Conservation (phyloP, 1,284 basidiomycete genomes). For the Cystobasidium sp. region DNA sequence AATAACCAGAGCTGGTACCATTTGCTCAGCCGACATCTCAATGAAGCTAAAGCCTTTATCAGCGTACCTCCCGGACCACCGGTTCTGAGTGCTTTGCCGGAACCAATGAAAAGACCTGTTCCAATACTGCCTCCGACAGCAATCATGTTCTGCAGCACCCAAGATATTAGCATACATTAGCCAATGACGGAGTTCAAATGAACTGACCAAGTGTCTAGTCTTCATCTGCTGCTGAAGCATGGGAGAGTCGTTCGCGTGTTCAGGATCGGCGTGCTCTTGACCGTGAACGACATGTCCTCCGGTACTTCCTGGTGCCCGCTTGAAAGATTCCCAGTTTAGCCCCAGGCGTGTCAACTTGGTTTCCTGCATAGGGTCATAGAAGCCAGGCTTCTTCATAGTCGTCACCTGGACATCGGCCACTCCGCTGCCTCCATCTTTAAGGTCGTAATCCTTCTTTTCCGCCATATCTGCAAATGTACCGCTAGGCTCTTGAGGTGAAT, state of each 20-base stretch:
- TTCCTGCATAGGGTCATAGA: slow-evolving; percentile 59
- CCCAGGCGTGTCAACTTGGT: slow-evolving; percentile 57
- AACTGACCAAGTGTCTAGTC: slow-evolving; percentile 41
- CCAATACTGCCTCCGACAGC: slow-evolving; percentile 63
- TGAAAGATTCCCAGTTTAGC: slow-evolving; percentile 58
- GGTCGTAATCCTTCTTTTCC: slow-evolving; percentile 26
- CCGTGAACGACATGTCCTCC: slow-evolving; percentile 17
- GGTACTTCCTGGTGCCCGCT: slow-evolving; percentile 58
- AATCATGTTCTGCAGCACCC: slow-evolving; percentile 48
- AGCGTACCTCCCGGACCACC: slow-evolving; percentile 61
- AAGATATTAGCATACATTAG: slow-evolving; percentile 18
- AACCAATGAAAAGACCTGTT: slow-evolving; percentile 61
- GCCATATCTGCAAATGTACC: slow-evolving; percentile 9
- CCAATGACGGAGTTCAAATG: neutral
- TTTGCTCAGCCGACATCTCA: neutral
- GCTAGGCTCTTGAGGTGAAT: neutral
- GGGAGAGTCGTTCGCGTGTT: slow-evolving; percentile 15
- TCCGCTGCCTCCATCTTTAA: slow-evolving; percentile 24
- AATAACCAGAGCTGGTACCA: slow-evolving; percentile 52
- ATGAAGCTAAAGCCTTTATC: slow-evolving; percentile 55
- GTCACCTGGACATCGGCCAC: slow-evolving; percentile 35
- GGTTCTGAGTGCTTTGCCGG: slow-evolving; percentile 58
- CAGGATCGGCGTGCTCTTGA: slow-evolving; percentile 15
- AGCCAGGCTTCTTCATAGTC: slow-evolving; percentile 43
- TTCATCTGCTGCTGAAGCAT: slow-evolving; percentile 35